Conservation (phyloP, 768 basidiomycete species). For the Kwoniella sp. region DNA sequence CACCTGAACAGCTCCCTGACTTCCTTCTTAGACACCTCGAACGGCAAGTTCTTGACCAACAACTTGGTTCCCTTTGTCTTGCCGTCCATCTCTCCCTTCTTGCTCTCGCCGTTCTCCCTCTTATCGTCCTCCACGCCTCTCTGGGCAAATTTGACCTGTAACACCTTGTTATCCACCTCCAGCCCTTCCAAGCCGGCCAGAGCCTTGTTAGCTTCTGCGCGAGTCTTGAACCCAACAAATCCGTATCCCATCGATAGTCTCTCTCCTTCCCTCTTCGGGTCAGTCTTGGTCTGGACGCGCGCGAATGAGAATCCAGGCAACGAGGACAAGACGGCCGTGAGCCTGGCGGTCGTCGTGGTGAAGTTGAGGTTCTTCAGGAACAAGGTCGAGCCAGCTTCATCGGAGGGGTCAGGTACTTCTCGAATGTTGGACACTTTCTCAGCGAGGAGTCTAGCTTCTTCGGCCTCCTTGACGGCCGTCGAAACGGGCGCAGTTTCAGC, state of each 20-base stretch:
- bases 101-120: slow-evolving; percentile 46
- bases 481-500: slow-evolving; percentile 42
- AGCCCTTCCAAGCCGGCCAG: slow-evolving; percentile 76
- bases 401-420: slow-evolving; percentile 31
- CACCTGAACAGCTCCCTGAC: slow-evolving; percentile 85
- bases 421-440: slow-evolving; percentile 29
- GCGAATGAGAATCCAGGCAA: slow-evolving; percentile 83
- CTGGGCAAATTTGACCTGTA: slow-evolving; percentile 83
- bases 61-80: slow-evolving; percentile 84
- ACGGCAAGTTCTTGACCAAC: slow-evolving; percentile 97
- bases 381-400: slow-evolving; percentile 71
- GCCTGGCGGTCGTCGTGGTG: slow-evolving; percentile 75
- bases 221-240: slow-evolving; percentile 84
- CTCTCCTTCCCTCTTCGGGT: slow-evolving; percentile 70
- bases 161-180: slow-evolving; percentile 80
- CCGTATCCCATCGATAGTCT: slow-evolving; percentile 94
- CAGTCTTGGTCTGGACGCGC: slow-evolving; percentile 85
- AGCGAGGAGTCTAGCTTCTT: slow-evolving; percentile 56
- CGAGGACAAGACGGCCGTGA: slow-evolving; percentile 70
- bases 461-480: slow-evolving; percentile 55
- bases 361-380: slow-evolving; percentile 97
- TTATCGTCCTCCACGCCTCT: slow-evolving; percentile 69
- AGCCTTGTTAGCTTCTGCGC: slow-evolving; percentile 72
- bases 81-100: slow-evolving; percentile 57
- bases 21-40: slow-evolving; percentile 93